A percentile compares a stretch with the other conserved stretches of the same genome.
phyloP scores from a whole-genome alignment of 805 yeast species.

The Ogataea zsoltii region DNA sequence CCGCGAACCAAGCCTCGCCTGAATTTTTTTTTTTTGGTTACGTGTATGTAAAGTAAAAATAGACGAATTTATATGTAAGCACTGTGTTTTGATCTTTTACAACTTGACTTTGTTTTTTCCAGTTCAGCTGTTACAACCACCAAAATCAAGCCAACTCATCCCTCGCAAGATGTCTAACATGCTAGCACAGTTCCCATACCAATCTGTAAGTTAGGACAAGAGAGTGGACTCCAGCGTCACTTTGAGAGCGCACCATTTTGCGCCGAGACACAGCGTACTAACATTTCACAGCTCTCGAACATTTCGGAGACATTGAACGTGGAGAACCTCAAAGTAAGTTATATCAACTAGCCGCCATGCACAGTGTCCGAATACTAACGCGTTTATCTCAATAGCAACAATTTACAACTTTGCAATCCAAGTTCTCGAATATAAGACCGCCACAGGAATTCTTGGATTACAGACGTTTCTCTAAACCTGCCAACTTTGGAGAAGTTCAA shows the following conservation, averaged over 20 bases:
- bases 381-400: slow-evolving; percentile 14
- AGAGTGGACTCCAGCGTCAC: not conserved
- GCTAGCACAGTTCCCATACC: slow-evolving; percentile 40
- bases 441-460: slow-evolving; percentile 93
- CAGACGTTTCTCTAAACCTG: slow-evolving; percentile 87
- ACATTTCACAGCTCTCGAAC: slow-evolving; percentile 37
- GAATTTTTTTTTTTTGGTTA: slow-evolving; percentile 4
- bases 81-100: not conserved
- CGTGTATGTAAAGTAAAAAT: slow-evolving; percentile 16
- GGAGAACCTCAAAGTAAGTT: slow-evolving; percentile 44
- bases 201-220: slow-evolving; percentile 38
- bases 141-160: not conserved
- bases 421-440: slow-evolving; percentile 74
- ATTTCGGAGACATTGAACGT: slow-evolving; percentile 49
- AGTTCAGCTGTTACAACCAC: not conserved
- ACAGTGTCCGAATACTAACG: not conserved
- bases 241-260: not conserved
- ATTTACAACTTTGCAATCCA: slow-evolving; percentile 53
- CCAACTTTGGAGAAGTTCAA: slow-evolving; percentile 85
- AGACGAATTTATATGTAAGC: not conserved
- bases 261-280: slow-evolving; percentile 9
- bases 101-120: not conserved
- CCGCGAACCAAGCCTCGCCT: slow-evolving; percentile 4
- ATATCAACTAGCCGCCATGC: not conserved
- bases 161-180: slow-evolving; percentile 22